A percentile compares a stretch with the other conserved stretches of the same genome.
phyloP scores from a whole-genome alignment of 2,329 filamentous ascomycete species.

The Hortaea werneckii region DNA sequence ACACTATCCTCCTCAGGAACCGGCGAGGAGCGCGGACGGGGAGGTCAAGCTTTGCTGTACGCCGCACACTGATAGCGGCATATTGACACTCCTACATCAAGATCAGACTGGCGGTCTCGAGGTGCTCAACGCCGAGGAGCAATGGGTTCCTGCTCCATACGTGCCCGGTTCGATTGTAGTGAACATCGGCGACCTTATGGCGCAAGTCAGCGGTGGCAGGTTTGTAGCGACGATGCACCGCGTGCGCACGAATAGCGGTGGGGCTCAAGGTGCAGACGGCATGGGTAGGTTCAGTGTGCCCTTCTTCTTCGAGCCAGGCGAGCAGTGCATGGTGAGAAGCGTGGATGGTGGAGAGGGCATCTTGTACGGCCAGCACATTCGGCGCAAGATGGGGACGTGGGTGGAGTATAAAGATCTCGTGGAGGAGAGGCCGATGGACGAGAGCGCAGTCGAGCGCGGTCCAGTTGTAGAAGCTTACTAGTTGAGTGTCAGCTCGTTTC shows the following conservation, averaged over 20 bases:
- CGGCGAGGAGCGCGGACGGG: slow-evolving; percentile 1
- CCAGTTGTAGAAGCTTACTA: too few relatives aligned
- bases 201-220: slow-evolving; percentile 30
- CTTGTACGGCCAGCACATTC: slow-evolving; percentile 33
- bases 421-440: not conserved
- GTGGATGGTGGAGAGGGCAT: slow-evolving; percentile 26
- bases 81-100: slow-evolving; percentile 40
- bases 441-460: not conserved
- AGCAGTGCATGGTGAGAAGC: slow-evolving; percentile 30
- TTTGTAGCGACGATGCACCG: slow-evolving; percentile 39
- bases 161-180: slow-evolving; percentile 34
- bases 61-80: slow-evolving; percentile 36
- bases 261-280: slow-evolving; percentile 14
- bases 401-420: slow-evolving; percentile 32
- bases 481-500: too few relatives aligned
- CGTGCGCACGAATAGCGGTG: slow-evolving; percentile 21
- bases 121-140: slow-evolving; percentile 32
- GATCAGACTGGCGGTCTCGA: slow-evolving; percentile 39
- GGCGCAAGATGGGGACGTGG: slow-evolving; percentile 36
- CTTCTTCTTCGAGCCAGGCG: slow-evolving; percentile 40
- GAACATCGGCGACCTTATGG: slow-evolving; percentile 38
- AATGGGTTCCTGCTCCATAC: slow-evolving; percentile 34
- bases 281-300: slow-evolving; percentile 34
- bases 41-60: slow-evolving; percentile 26
- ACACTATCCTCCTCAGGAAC: slow-evolving; percentile 31